Evolutionary conservation across 768 basidiomycete species (phyloP), one percentile per base, ranked within the genome.

Genomic region (Hygrocybe coccinea): DNA sequence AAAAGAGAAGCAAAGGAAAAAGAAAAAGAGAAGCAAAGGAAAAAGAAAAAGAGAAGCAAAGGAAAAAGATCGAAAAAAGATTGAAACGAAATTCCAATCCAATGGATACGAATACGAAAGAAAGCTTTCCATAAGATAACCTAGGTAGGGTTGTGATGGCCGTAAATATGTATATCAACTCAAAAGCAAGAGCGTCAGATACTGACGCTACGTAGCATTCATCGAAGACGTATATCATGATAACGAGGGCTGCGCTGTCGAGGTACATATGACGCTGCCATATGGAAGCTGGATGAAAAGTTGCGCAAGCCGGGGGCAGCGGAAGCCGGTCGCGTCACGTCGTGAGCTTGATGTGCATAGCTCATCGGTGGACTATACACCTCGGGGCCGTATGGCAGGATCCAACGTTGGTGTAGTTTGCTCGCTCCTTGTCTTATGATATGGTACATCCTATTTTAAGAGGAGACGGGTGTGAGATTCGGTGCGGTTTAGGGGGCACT

Each of bases 391-490:
- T 67, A 63, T 29, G 78, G 76, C 12, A 85, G 86, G 44, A 86
- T 72, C 86, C 86, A 87, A 58, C 83, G 78, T 64, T 86, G 79
- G 56, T 80, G 83, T 43, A 83, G 66, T 49, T 72, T 15, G 72
- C 80, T 66, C 74, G 71, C 59, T 79, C 73, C 59, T 84, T 86
- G 71, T 86, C 85, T 64, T 87, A 86, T 52, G 83, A 84, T 58
- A 81, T 76, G 34, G 83, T 80, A 52, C 85, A 79, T 49, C 62
- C 66, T 69, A 84, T 79, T 75, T 81, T 83, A 46, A 79, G 77
- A 51, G 83, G 80, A 22, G 80, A 79, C 14, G 79, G 71, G 38
- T 73, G 70, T 19, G 82, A 80, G 63, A 81, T 71, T 56, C 74
- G 70, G 45, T 82, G 81, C 14, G 77, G 69, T 63, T 77, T 79